These are phyloP conservation scores for Trichosporon sp. DNA, from an alignment of 1,284 basidiomycete species.

Conservation along the genomic window DNA sequence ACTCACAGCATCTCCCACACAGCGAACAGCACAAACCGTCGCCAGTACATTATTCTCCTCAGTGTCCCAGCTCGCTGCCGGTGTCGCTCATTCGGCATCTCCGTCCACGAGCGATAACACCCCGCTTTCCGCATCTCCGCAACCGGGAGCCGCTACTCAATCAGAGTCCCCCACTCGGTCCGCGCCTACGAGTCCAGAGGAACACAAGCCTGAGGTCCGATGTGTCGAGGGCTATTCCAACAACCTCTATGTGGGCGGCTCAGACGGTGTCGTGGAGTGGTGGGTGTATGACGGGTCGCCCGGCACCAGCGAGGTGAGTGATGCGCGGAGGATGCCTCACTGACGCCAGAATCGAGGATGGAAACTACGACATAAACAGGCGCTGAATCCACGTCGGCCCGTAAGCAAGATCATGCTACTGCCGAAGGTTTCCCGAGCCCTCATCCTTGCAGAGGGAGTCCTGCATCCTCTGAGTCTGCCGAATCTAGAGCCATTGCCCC, in stretches of 20 bases:
- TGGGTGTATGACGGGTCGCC: constrained; percentile 39
- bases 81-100: constrained; percentile 28
- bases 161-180: background rate
- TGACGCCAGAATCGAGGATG: constrained; percentile 33
- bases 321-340: background rate
- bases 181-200: background rate
- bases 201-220: constrained; percentile 23
- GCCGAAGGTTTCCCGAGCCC: constrained; percentile 57
- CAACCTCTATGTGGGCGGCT: constrained; percentile 47
- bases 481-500: constrained; percentile 63
- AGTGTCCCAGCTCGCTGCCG: constrained; percentile 36
- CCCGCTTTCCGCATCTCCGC: background rate
- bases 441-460: constrained; percentile 56
- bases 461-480: constrained; percentile 74
- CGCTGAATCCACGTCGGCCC: constrained; percentile 47
- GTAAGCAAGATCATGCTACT: constrained; percentile 71
- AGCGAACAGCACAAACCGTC: background rate
- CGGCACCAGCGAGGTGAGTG: constrained; percentile 27
- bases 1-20: constrained; percentile 11
- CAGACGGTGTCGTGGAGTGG: constrained; percentile 48
- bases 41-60: constrained; percentile 29
- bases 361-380: constrained; percentile 40
- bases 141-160: constrained; percentile 10
- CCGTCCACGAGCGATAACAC: background rate
- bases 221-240: constrained; percentile 45